These are phyloP conservation scores for Candida anglica DNA, from an alignment of 805 yeast genomes.

Conservation along the genomic window DNA sequence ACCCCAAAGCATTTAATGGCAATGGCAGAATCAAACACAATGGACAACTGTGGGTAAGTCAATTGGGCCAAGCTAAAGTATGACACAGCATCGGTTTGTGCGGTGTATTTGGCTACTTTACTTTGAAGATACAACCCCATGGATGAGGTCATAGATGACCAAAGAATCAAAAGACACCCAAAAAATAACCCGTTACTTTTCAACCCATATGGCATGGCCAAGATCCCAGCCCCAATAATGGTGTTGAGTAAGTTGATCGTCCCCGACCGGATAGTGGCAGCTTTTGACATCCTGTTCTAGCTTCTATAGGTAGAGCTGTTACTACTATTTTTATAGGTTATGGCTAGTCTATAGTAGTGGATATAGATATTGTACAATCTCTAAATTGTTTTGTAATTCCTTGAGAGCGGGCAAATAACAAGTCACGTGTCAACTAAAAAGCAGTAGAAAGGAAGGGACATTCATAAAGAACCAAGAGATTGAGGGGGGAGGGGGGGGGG, in stretches of 20 bases:
- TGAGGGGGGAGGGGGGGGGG: too few relatives aligned
- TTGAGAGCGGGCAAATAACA: too few relatives aligned
- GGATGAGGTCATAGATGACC: constrained; percentile 45
- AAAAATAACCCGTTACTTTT: constrained; percentile 43
- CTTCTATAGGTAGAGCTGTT: neutral
- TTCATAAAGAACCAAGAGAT: too few relatives aligned
- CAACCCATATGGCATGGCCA: constrained; percentile 70
- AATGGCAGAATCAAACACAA: constrained; percentile 72
- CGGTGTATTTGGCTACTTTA: constrained; percentile 45
- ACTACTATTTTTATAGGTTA: neutral
- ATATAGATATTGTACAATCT: neutral
- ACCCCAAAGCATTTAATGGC: constrained; percentile 79
- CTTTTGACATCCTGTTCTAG: constrained; percentile 3
- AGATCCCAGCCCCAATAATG: constrained; percentile 62
- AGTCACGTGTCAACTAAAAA: too few relatives aligned
- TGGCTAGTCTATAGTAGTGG: too few relatives aligned
- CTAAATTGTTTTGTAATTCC: too few relatives aligned
- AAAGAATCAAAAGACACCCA: constrained; percentile 37
- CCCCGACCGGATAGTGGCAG: constrained; percentile 44
- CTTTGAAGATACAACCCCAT: constrained; percentile 65
- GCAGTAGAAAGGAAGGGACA: too few relatives aligned
- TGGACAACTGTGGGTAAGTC: constrained; percentile 66
- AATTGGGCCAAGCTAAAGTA: constrained; percentile 46
- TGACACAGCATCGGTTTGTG: constrained; percentile 38
- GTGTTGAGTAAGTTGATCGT: constrained; percentile 53